Evolutionary conservation across 2,329 filamentous ascomycete genomes (phyloP).

Genomic region (Alternaria sp.): DNA sequence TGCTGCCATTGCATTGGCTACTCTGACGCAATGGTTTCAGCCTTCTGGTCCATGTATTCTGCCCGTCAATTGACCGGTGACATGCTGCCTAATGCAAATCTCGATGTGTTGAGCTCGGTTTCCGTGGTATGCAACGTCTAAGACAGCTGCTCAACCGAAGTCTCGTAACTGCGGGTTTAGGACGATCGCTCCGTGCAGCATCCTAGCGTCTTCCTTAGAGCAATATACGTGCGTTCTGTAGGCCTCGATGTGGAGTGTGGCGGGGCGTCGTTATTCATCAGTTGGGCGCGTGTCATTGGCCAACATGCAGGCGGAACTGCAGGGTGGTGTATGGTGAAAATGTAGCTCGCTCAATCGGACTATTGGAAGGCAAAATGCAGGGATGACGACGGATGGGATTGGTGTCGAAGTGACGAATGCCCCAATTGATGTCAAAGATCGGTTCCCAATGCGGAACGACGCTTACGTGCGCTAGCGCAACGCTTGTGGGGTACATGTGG

Average conservation of each 20-base stretch:
- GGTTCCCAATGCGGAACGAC: constrained; percentile 14
- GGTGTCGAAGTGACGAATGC: constrained; percentile 10
- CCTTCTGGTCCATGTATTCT: neutral
- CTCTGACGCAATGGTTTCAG: neutral
- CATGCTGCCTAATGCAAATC: neutral
- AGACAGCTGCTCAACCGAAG: constrained; percentile 16
- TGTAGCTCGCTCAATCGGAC: constrained; percentile 16
- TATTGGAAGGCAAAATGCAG: constrained; percentile 19
- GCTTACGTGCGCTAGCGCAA: constrained; percentile 19
- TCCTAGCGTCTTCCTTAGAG: constrained; percentile 13
- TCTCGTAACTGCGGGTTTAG: neutral
- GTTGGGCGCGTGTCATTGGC: constrained; percentile 12
- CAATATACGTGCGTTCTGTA: constrained; percentile 12
- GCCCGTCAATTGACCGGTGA: neutral
- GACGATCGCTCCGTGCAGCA: constrained; percentile 11
- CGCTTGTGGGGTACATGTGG: constrained; percentile 23
- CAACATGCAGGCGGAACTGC: constrained; percentile 8
- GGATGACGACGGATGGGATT: constrained; percentile 6
- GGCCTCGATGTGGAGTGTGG: constrained; percentile 5
- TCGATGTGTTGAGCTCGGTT: constrained; percentile 1
- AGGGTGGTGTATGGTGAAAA: constrained; percentile 16
- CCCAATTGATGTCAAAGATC: constrained; percentile 23
- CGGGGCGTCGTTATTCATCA: constrained; percentile 1
- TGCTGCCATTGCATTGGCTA: neutral
- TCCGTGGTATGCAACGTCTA: constrained; percentile 12